Percentiles rank a stretch among this genome's conserved stretches.
Evolutionary conservation across 441 rosid species (phyloP).

Genomic region (Euphorbia celastroides): DNA sequence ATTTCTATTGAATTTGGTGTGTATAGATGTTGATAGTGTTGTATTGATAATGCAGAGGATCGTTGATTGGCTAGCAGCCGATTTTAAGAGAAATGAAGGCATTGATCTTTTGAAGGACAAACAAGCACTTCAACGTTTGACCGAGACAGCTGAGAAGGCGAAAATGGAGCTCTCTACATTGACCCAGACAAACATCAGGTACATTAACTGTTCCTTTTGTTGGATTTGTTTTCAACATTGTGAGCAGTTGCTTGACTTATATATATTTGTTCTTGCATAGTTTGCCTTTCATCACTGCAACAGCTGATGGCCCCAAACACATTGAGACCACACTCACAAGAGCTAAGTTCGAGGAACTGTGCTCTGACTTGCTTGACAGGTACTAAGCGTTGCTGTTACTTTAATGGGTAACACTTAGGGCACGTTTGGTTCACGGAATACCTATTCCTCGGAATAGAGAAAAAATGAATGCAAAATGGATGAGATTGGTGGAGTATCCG

Average conservation of each 20-base stretch:
- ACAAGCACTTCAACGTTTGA: constrained; percentile 91
- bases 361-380: constrained; percentile 90
- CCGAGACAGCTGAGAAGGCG: constrained; percentile 97
- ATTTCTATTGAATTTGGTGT: background rate
- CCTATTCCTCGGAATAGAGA: too few species aligned
- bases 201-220: background rate
- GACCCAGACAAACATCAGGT: constrained; percentile 78
- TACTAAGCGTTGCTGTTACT: constrained; percentile 18
- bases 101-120: constrained; percentile 91
- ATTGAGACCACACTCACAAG: constrained; percentile 88
- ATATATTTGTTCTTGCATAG: constrained; percentile 26
- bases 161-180: constrained; percentile 91
- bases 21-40: background rate
- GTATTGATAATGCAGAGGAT: constrained; percentile 45
- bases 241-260: constrained; percentile 17
- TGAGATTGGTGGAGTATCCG: too few species aligned
- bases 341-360: constrained; percentile 84
- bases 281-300: constrained; percentile 94
- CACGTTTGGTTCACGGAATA: too few species aligned
- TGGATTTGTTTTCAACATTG: background rate
- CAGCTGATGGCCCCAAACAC: constrained; percentile 96
- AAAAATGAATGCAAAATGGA: too few species aligned
- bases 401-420: too few species aligned
- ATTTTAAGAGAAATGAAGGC: constrained; percentile 83
- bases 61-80: constrained; percentile 85